These are phyloP conservation scores for Talaromyces nanjingensis DNA, from an alignment of 495 filamentous ascomycete species.

Conservation along the genomic window DNA sequence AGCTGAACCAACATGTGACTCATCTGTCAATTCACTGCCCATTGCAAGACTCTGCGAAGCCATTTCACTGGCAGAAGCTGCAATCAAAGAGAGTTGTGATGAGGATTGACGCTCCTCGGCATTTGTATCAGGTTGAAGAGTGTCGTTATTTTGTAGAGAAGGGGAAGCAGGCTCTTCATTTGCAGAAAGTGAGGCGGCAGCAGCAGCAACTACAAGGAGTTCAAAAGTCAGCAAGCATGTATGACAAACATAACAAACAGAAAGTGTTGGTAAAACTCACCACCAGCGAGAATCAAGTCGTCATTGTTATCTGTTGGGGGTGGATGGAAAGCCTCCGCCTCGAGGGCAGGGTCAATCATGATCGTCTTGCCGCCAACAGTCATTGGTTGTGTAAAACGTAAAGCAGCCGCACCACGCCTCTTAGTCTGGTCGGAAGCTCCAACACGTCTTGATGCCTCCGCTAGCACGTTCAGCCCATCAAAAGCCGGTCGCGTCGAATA, in stretches of 20 bases:
- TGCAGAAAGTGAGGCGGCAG: constrained; percentile 21
- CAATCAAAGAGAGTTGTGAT: constrained; percentile 41
- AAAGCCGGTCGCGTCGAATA: constrained; percentile 49
- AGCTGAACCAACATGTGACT: constrained; percentile 22
- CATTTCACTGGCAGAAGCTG: constrained; percentile 44
- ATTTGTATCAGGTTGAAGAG: constrained; percentile 30
- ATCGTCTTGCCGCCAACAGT: constrained; percentile 43
- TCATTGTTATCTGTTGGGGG: constrained; percentile 12
- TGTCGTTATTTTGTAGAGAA: constrained; percentile 25
- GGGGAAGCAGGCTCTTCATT: constrained; percentile 36
- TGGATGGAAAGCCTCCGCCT: constrained; percentile 36
- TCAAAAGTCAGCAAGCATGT: not conserved
- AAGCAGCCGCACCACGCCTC: constrained; percentile 22
- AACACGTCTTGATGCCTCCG: constrained; percentile 72
- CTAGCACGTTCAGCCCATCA: constrained; percentile 71
- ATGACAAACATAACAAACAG: not conserved
- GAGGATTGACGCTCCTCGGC: constrained; percentile 36
- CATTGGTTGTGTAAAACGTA: constrained; percentile 35
- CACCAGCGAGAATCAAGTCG: constrained; percentile 7
- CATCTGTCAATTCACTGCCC: constrained; percentile 32
- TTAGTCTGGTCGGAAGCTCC: constrained; percentile 42
- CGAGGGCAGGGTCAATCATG: constrained; percentile 40
- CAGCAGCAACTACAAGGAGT: not conserved
- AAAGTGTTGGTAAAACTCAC: not conserved
- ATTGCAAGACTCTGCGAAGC: constrained; percentile 36